Evolutionary conservation across 768 basidiomycete genomes (phyloP), one percentile per base, ranked within the genome.

Genomic region (Tricholoma terreum): DNA sequence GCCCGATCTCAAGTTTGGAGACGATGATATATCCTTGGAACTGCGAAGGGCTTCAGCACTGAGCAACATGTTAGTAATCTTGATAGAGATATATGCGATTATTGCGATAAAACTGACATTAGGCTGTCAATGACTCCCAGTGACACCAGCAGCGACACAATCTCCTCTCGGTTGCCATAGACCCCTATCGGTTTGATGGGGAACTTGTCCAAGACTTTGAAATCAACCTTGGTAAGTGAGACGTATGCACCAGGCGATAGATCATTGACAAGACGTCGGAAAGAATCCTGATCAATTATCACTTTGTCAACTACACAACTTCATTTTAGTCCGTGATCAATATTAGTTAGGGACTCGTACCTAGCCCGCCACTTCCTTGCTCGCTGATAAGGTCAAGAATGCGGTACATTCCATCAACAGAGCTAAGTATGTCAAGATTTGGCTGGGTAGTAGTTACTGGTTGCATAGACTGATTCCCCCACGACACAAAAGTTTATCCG

Each of bases 151-250:
- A 84, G 78, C 9, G 70, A 66, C 7, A 79, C 75, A 14, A 86
- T 80, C 58, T 81, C 75, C 4, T 72, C 64, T 63, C 76, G 81
- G 60, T 78, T 80, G 0, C 85, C 85, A 58, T 87, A 86, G 1
- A 86, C 58, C 1, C 85, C 85, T 5, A 83, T 63, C 6, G 82
- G 83, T 56, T 79, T 76, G 56, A 87, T 63, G 3, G 61, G 52
- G 14, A 73, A 63, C 3, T 71, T 58, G 62, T 86, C 85, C 7
- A 86, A 70, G 0, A 68, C 65, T 43, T 75, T 75, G 66, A 87
- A 86, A 59, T 86, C 75, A 57, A 86, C 80, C 58, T 76, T 80
- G 1, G 81, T 84, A 50, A 84, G 70, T 0, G 82, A 81, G 1
- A 62, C 58, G 61, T 84, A 86, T 4, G 85, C 77, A 1, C 80